These are phyloP conservation scores for Lentinula guzmanii DNA, from an alignment of 768 basidiomycete genomes.

Conservation along the genomic window DNA sequence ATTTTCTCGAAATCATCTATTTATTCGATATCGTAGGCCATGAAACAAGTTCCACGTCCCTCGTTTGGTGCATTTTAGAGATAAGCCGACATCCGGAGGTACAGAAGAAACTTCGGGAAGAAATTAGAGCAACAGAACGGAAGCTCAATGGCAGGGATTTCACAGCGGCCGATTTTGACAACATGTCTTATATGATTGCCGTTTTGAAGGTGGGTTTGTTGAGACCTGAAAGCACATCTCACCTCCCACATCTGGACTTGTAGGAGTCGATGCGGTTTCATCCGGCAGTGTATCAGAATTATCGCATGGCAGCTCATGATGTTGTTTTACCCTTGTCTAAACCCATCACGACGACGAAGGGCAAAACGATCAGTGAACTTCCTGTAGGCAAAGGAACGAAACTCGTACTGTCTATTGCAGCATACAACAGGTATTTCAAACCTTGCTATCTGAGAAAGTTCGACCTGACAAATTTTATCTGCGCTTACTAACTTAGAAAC, in stretches of 20 bases:
- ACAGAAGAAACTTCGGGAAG: constrained; percentile 57
- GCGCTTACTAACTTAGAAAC: constrained; percentile 23
- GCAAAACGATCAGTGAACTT: constrained; percentile 34
- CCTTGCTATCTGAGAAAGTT: not conserved
- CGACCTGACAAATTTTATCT: not conserved
- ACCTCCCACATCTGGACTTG: not conserved
- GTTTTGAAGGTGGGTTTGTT: constrained; percentile 36
- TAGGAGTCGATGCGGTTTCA: constrained; percentile 50
- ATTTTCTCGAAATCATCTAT: not conserved
- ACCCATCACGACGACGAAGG: constrained; percentile 41
- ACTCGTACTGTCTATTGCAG: constrained; percentile 46
- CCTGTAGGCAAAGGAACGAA: constrained; percentile 46
- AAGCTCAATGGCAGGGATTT: constrained; percentile 32
- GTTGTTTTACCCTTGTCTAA: constrained; percentile 54
- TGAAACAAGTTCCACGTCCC: constrained; percentile 54
- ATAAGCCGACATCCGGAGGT: constrained; percentile 51
- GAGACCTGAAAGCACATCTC: not conserved
- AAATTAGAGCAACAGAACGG: constrained; percentile 38
- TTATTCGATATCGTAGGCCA: constrained; percentile 19
- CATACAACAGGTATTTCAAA: constrained; percentile 42
- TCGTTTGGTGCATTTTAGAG: constrained; percentile 60
- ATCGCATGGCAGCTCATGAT: constrained; percentile 44
- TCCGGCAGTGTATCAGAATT: constrained; percentile 47
- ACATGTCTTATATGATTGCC: constrained; percentile 42
- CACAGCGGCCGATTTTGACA: constrained; percentile 40